Percentiles rank a stretch among this genome's conserved stretches.
Evolutionary conservation across 1,284 basidiomycete species (phyloP).

Genomic region (Cryptococcus sp.): DNA sequence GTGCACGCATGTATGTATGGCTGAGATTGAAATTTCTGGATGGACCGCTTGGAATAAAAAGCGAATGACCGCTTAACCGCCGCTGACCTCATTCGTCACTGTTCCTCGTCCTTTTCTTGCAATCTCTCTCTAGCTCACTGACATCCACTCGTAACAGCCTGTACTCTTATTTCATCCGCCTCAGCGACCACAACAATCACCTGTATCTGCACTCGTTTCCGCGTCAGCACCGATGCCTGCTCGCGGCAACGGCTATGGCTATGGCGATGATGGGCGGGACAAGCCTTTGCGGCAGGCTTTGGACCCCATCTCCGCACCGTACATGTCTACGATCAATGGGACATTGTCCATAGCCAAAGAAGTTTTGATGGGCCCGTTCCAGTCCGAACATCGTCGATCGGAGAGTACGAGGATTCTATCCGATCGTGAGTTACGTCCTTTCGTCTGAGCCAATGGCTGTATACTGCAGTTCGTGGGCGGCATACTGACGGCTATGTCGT

Average conservation of each 20-base stretch:
- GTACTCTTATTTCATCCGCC: too few species aligned
- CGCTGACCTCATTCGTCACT: conserved; percentile 11
- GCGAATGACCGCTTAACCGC: not conserved
- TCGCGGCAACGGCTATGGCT: conserved; percentile 3
- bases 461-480: not conserved
- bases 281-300: conserved; percentile 36
- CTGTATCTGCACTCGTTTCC: too few species aligned
- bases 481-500: not conserved
- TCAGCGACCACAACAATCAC: too few species aligned
- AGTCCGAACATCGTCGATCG: conserved; percentile 42
- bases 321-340: conserved; percentile 32
- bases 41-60: not conserved
- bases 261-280: not conserved
- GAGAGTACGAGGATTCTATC: conserved; percentile 49
- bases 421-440: conserved; percentile 41
- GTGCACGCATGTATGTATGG: too few species aligned
- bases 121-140: too few species aligned
- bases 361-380: conserved; percentile 48
- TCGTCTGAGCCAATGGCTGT: too few species aligned
- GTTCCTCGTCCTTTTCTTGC: not conserved
- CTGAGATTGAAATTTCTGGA: conserved; percentile 5
- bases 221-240: not conserved
- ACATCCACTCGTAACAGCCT: too few species aligned
- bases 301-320: conserved; percentile 37
- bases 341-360: conserved; percentile 49